Percentiles rank a stretch among this genome's conserved stretches.
Conservation (phyloP, 1,284 basidiomycete genomes). For the Gymnopus androsaceus region DNA sequence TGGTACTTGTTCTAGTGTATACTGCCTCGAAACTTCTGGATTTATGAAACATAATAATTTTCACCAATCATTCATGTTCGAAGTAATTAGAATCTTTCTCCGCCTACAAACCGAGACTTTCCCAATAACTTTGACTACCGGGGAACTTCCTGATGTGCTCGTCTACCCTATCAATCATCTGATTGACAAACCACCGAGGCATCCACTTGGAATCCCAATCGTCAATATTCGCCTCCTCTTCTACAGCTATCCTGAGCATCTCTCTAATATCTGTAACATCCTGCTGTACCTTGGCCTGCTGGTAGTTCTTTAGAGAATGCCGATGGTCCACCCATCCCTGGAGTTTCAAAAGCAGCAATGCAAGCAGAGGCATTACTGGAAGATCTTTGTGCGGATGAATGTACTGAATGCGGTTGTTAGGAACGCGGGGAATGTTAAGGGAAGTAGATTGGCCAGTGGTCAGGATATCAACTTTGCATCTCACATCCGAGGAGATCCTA, state of each 20-base stretch:
- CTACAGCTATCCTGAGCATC: slow-evolving; percentile 27
- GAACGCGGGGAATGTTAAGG: slow-evolving; percentile 33
- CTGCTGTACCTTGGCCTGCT: slow-evolving; percentile 1
- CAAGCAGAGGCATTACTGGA: slow-evolving; percentile 10
- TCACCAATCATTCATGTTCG: too few relatives aligned
- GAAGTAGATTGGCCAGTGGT: slow-evolving; percentile 25
- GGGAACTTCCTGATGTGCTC: slow-evolving; percentile 27
- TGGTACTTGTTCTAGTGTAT: too few relatives aligned
- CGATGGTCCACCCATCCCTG: slow-evolving; percentile 13
- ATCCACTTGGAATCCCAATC: slow-evolving; percentile 26
- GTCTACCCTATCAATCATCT: slow-evolving; percentile 23
- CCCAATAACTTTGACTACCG: slow-evolving; percentile 24
- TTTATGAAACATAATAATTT: too few relatives aligned
- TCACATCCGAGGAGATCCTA: slow-evolving; percentile 14
- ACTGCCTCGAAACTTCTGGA: too few relatives aligned
- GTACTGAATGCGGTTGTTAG: slow-evolving; percentile 19
- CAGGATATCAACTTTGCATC: slow-evolving; percentile 38
- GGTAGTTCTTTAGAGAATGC: background rate
- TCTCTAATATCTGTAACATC: slow-evolving; percentile 12
- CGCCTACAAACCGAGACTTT: slow-evolving; percentile 26
- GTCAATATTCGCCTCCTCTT: slow-evolving; percentile 19
- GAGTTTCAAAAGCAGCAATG: slow-evolving; percentile 10
- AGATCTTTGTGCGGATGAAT: background rate
- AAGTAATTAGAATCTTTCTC: too few relatives aligned
- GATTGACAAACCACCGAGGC: slow-evolving; percentile 26